phyloP scores from a whole-genome alignment of 495 filamentous ascomycete species.

The Peziza echinospora region DNA sequence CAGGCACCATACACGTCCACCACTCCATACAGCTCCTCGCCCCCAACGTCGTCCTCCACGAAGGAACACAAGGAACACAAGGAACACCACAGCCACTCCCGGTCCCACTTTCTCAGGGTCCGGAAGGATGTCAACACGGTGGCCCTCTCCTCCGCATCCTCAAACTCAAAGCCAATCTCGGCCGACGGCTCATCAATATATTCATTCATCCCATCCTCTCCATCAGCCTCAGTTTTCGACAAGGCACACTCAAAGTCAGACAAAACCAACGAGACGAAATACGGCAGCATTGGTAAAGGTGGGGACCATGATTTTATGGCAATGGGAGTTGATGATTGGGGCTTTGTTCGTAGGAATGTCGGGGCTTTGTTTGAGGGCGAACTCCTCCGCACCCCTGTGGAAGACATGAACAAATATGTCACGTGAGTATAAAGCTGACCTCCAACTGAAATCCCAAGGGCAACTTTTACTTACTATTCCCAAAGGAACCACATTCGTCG shows the following conservation, averaged over 20 bases:
- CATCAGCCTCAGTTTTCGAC: constrained; percentile 44
- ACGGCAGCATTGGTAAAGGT: constrained; percentile 4
- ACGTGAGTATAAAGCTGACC: constrained; percentile 18
- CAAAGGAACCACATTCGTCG: constrained; percentile 50
- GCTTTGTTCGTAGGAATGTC: constrained; percentile 74
- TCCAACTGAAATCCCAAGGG: constrained; percentile 7
- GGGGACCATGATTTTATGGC: constrained; percentile 19
- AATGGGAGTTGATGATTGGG: constrained; percentile 88
- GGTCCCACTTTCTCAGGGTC: constrained; percentile 67
- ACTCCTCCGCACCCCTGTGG: constrained; percentile 68
- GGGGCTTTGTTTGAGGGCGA: constrained; percentile 85
- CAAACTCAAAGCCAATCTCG: constrained; percentile 71
- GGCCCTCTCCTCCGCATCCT: constrained; percentile 66
- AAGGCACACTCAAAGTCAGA: constrained; percentile 51
- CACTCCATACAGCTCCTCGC: constrained; percentile 2
- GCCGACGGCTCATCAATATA: constrained; percentile 49
- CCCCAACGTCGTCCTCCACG: constrained; percentile 2
- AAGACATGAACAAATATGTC: constrained; percentile 84
- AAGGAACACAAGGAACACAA: too few relatives aligned
- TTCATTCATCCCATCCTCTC: constrained; percentile 53
- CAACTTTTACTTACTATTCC: background rate
- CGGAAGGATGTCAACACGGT: constrained; percentile 77
- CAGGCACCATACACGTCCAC: background rate
- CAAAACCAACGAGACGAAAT: constrained; percentile 21
- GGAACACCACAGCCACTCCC: too few relatives aligned